Evolutionary conservation across 2,329 filamentous ascomycete species (phyloP), one percentile per base, ranked within the genome.

Genomic region (Colletotrichum sansevieriae): DNA sequence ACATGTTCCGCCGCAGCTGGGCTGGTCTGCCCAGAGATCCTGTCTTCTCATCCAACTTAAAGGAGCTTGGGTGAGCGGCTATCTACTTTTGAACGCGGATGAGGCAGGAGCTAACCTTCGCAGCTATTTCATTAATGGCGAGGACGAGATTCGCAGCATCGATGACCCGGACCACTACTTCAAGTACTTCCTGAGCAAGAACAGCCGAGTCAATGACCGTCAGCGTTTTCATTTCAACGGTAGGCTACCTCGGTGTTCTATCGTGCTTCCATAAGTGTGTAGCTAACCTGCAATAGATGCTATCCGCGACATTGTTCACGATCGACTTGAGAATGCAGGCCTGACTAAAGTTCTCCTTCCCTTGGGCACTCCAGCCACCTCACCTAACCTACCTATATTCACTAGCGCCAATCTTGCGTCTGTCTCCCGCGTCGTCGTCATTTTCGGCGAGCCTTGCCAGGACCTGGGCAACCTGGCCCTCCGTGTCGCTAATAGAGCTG

Each of bases 41-140:
- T 1, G 76, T 82, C 12, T 97, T 92, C 75, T 85, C 90, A 11
- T 80, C 84, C 0, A 83, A 92, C 73, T 82, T 98, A 33, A 81
- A 88, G 67, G 82, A 87, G 61, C 88, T 98, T 3, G 95, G 94
- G 92, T 95, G 82, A 74, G 84, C 44, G 6, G 37, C 47, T 29
- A 9, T n/a, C 65, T 35, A 39, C 3, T 18, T 15, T 9, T 25
- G 22, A 7, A 2, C 4, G 3, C 11, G 11, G 22, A 22, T 22
- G 22, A 22, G 22, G 35, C 10, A 20, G 7, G 29, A 33, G 15
- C 29, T 43, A 43, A 49, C 18, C 37, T 60, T 22, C 8, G 20
- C 68, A 95, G 93, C 49, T 97, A 94, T 79, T 95, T 93, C 76
- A 80, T 97, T 80, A 94, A 93, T 73, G 85, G 90, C 0, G 79